Conservation (phyloP, 192 early-diverging fungal genomes). For the Coemansia sp. region DNA sequence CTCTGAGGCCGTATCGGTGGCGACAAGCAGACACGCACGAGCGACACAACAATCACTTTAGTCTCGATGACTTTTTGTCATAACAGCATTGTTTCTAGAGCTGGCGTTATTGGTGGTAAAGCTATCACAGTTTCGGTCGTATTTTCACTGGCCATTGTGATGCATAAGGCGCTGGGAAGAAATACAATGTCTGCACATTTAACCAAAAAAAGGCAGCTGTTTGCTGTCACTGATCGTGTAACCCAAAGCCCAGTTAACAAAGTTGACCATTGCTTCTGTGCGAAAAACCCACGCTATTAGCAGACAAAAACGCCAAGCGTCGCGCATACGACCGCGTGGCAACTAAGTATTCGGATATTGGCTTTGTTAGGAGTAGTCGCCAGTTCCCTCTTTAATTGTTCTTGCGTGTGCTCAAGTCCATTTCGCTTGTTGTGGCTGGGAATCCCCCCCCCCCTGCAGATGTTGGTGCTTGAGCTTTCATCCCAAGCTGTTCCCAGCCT, state of each 20-base stretch:
- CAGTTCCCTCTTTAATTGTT: conserved; percentile 10
- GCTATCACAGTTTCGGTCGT: not conserved
- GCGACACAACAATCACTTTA: not conserved
- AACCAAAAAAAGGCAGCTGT: not conserved
- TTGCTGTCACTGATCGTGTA: conserved; percentile 1
- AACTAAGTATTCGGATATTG: conserved; percentile 9
- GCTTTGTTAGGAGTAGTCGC: conserved; percentile 2
- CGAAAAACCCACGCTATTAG: conserved; percentile 6
- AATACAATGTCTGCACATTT: not conserved
- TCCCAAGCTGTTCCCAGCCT: not conserved
- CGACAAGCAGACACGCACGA: not conserved
- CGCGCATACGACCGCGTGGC: not conserved
- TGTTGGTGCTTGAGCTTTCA: conserved; percentile 2
- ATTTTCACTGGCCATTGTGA: conserved; percentile 4
- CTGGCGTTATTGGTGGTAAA: not conserved
- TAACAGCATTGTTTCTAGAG: conserved; percentile 8
- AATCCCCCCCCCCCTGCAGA: conserved; percentile 2
- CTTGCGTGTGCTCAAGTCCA: conserved; percentile 1
- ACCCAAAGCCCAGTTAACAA: conserved; percentile 3
- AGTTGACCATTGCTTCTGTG: not conserved
- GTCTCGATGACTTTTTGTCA: conserved; percentile 1
- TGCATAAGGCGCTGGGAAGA: not conserved
- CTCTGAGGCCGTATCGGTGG: not conserved
- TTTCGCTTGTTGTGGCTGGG: conserved; percentile 9
- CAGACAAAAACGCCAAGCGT: conserved; percentile 3